Conservation (phyloP, 2,329 filamentous ascomycete species). For the Sarocladium oryzae region DNA sequence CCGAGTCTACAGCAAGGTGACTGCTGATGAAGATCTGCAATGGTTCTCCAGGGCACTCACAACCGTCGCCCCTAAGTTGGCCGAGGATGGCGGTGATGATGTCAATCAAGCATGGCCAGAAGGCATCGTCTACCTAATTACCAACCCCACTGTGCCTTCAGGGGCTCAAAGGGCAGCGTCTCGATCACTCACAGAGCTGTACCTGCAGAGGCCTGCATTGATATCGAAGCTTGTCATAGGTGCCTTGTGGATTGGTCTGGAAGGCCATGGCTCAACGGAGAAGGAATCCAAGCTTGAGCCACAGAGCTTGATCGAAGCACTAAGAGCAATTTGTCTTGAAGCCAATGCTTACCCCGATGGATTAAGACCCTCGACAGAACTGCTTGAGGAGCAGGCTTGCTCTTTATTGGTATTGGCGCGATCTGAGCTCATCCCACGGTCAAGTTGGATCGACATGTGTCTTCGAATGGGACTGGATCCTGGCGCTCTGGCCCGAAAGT, state of each 20-base stretch:
- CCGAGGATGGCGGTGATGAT: conserved; percentile 38
- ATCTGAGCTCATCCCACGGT: conserved; percentile 66
- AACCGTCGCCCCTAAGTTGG: conserved; percentile 50
- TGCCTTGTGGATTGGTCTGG: conserved; percentile 76
- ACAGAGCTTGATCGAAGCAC: conserved; percentile 53
- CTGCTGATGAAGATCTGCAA: conserved; percentile 64
- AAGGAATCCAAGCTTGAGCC: conserved; percentile 70
- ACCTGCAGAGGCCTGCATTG: conserved; percentile 49
- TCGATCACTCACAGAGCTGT: conserved; percentile 56
- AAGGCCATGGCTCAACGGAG: conserved; percentile 55
- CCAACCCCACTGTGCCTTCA: conserved; percentile 54
- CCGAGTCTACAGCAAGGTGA: conserved; percentile 76
- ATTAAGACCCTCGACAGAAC: conserved; percentile 32
- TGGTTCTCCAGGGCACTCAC: conserved; percentile 71
- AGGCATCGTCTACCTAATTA: conserved; percentile 72
- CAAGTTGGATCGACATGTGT: conserved; percentile 85
- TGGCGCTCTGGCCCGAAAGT: conserved; percentile 62
- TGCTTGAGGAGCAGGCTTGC: conserved; percentile 65
- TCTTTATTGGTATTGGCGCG: conserved; percentile 72
- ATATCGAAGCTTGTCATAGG: conserved; percentile 59
- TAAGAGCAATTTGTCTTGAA: conserved; percentile 58
- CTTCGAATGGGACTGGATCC: conserved; percentile 77
- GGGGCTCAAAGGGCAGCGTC: conserved; percentile 58
- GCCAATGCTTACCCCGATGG: conserved; percentile 31
- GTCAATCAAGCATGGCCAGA: conserved; percentile 73